A percentile compares a stretch with the other conserved stretches of the same genome.
Conservation (phyloP, 1,139 yeast genomes). For the Yamadazyma jaroonii region DNA sequence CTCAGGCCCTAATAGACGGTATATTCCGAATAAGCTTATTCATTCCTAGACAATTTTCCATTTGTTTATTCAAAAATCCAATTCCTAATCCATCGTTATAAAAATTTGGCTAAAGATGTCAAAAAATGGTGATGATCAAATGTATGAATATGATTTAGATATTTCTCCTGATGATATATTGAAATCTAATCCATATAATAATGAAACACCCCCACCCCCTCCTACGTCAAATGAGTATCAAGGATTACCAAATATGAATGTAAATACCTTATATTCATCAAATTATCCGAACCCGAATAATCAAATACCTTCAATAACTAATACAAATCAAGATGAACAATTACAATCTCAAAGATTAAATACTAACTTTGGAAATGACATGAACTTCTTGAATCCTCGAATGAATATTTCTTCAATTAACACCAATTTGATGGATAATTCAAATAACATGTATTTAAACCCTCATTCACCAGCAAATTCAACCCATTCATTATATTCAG, state of each 20-base stretch:
- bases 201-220: slow-evolving; percentile 16
- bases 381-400: not conserved
- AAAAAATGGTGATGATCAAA: slow-evolving; percentile 22
- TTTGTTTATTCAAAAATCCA: no score
- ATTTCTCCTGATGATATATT: slow-evolving; percentile 16
- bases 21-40: no score
- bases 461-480: slow-evolving; percentile 98
- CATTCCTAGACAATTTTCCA: no score
- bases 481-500: slow-evolving; percentile 55
- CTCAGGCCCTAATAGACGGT: no score
- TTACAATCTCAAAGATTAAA: not conserved
- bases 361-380: not conserved
- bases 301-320: not conserved
- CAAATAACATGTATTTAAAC: slow-evolving; percentile 70
- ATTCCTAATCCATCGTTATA: no score
- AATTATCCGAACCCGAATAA: not conserved
- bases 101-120: not conserved
- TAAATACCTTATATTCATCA: not conserved
- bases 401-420: slow-evolving; percentile 1
- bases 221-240: slow-evolving; percentile 15
- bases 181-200: slow-evolving; percentile 6
- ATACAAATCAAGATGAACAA: not conserved
- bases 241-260: slow-evolving; percentile 8
- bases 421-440: slow-evolving; percentile 1
- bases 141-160: slow-evolving; percentile 22